Percentiles rank a stretch among this genome's conserved stretches.
These are phyloP conservation scores for Phytopythium aichiense DNA, from an alignment of 352 stramenopile genomes.

Conservation along the genomic window DNA sequence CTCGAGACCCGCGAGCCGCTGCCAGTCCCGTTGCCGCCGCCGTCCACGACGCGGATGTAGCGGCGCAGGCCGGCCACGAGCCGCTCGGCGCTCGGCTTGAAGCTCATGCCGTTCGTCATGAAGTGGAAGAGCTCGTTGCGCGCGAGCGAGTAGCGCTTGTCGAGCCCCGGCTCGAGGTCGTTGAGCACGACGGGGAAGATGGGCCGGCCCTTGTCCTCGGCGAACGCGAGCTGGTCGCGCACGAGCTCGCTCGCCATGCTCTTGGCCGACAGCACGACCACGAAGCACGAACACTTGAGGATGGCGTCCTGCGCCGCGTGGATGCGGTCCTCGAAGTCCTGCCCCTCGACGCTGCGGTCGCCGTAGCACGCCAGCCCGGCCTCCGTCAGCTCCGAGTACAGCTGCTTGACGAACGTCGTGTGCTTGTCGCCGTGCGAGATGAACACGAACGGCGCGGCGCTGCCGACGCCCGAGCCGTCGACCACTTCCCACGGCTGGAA, in stretches of 20 bases:
- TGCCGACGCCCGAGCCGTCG: constrained; percentile 11
- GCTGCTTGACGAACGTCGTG: constrained; percentile 55
- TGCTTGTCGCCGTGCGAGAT: constrained; percentile 77
- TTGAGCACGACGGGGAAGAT: constrained; percentile 83
- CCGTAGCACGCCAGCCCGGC: constrained; percentile 57
- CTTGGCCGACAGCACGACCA: constrained; percentile 74
- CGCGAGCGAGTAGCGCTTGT: constrained; percentile 80
- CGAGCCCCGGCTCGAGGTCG: constrained; percentile 62
- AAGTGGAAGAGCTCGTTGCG: constrained; percentile 83
- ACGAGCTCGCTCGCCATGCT: constrained; percentile 70
- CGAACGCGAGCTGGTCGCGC: constrained; percentile 80
- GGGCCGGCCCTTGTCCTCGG: constrained; percentile 76
- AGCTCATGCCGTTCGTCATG: constrained; percentile 63
- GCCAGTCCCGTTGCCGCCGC: background rate
- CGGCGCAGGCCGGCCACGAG: constrained; percentile 41
- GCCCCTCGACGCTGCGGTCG: constrained; percentile 53
- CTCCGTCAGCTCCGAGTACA: constrained; percentile 56
- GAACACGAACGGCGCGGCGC: constrained; percentile 60
- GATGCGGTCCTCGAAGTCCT: constrained; percentile 72
- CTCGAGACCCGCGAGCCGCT: constrained; percentile 24
- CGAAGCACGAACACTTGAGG: constrained; percentile 66
- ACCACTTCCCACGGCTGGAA: constrained; percentile 60
- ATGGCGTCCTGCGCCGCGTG: constrained; percentile 78
- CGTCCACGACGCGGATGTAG: constrained; percentile 22
- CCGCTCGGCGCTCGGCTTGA: constrained; percentile 53